phyloP scores from a whole-genome alignment of 495 filamentous ascomycete genomes.

The Penicillium fimorum region DNA sequence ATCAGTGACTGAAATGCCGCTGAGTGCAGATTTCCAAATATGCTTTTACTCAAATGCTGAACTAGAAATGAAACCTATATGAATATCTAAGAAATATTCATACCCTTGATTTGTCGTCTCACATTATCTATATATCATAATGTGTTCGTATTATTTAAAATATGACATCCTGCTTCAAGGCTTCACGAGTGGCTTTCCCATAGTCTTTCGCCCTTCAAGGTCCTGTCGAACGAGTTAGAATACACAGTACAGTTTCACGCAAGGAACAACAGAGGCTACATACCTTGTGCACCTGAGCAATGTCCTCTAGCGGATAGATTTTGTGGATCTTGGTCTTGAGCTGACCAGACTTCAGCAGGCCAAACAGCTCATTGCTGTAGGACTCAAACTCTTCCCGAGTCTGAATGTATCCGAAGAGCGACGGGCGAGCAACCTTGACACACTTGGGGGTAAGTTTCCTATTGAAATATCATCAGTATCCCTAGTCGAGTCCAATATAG shows the following conservation, averaged over 20 bases:
- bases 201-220: conserved; percentile 78
- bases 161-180: conserved; percentile 19
- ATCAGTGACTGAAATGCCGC: not conserved
- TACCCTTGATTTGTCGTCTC: not conserved
- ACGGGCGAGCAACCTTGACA: conserved; percentile 72
- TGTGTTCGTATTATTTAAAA: not conserved
- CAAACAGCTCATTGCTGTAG: conserved; percentile 73
- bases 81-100: not conserved
- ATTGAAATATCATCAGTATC: conserved; percentile 6
- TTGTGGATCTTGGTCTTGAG: conserved; percentile 77
- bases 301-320: conserved; percentile 76
- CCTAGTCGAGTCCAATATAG: not conserved
- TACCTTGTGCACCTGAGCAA: conserved; percentile 67
- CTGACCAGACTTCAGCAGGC: conserved; percentile 62
- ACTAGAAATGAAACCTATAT: not conserved
- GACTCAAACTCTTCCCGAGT: conserved; percentile 73
- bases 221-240: conserved; percentile 46
- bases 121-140: not conserved
- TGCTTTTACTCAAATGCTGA: not conserved
- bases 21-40: not conserved
- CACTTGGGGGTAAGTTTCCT: conserved; percentile 72
- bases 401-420: conserved; percentile 68
- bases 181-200: conserved; percentile 63
- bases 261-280: conserved; percentile 10
- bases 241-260: conserved; percentile 5